Evolutionary conservation across 2,329 filamentous ascomycete species (phyloP).

Genomic region (Sordariomycetes sp.): DNA sequence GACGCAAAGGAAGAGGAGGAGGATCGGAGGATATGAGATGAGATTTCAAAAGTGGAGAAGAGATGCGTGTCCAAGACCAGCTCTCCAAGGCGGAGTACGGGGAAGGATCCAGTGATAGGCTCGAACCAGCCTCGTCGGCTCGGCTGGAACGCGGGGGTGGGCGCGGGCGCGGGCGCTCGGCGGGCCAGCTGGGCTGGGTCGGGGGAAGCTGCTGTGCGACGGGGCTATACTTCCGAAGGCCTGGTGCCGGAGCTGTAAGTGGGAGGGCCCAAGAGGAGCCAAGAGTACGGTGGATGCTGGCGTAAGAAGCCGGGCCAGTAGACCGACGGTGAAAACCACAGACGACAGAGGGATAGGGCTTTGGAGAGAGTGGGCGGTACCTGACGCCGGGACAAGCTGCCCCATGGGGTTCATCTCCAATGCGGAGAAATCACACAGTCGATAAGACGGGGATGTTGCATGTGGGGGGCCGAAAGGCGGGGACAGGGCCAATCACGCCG

Average conservation of each 20-base stretch:
- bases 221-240: too few relatives aligned
- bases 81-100: not conserved
- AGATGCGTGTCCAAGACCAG: not conserved
- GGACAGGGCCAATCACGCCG: constrained; percentile 2
- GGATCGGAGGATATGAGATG: not conserved
- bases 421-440: not conserved
- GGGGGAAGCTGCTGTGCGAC: not conserved
- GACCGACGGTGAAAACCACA: not conserved
- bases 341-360: not conserved
- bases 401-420: constrained; percentile 6
- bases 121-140: not conserved
- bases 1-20: not conserved
- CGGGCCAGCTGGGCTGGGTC: not conserved
- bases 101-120: not conserved
- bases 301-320: not conserved
- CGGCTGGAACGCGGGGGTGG: not conserved
- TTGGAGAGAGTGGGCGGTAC: not conserved
- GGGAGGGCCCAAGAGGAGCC: not conserved
- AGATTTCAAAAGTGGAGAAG: not conserved
- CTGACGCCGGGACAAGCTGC: not conserved
- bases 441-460: constrained; percentile 1
- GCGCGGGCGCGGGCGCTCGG: not conserved
- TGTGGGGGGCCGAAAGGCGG: constrained; percentile 3
- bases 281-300: not conserved
- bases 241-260: not conserved